Evolutionary conservation across 768 basidiomycete species (phyloP).

Genomic region (Boletus reticuloceps): DNA sequence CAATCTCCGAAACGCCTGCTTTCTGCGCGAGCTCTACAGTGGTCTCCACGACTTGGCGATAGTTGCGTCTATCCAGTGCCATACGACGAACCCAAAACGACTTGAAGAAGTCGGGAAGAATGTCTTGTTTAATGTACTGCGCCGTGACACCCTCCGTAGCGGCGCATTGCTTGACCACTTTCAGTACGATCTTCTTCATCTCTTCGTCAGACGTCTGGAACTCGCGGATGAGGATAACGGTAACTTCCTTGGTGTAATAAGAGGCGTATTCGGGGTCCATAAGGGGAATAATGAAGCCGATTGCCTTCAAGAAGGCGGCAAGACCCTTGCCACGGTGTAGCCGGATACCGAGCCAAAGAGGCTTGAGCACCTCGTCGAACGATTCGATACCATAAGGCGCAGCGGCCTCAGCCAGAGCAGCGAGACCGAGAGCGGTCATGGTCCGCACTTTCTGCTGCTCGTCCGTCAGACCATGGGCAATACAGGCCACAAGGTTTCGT

Average conservation of each 20-base stretch:
- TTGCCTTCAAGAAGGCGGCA: conserved; percentile 83
- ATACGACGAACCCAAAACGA: conserved; percentile 98
- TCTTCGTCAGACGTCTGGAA: conserved; percentile 99
- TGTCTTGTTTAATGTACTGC: conserved; percentile 94
- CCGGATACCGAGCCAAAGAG: conserved; percentile 76
- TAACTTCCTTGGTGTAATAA: conserved; percentile 98
- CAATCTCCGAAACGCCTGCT: conserved; percentile 94
- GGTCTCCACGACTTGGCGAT: conserved; percentile 96
- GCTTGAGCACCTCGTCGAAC: conserved; percentile 91
- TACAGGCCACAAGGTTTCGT: conserved; percentile 93
- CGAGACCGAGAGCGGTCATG: conserved; percentile 75
- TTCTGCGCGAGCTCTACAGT: conserved; percentile 98
- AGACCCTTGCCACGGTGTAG: conserved; percentile 77
- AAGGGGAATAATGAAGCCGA: conserved; percentile 98
- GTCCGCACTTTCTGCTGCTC: conserved; percentile 81
- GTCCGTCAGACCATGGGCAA: conserved; percentile 77
- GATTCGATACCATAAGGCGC: conserved; percentile 99
- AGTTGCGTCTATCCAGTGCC: conserved; percentile 96
- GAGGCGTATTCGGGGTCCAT: conserved; percentile 99
- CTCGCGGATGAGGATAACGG: conserved; percentile 94
- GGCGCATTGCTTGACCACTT: conserved; percentile 98
- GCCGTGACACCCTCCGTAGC: conserved; percentile 98
- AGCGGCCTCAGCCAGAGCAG: conserved; percentile 94
- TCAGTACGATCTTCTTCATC: conserved; percentile 99
- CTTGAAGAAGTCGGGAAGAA: conserved; percentile 98